Base-by-base conservation (phyloP, 1,284 basidiomycete genomes). In the Fomitopsis betulina region DNA sequence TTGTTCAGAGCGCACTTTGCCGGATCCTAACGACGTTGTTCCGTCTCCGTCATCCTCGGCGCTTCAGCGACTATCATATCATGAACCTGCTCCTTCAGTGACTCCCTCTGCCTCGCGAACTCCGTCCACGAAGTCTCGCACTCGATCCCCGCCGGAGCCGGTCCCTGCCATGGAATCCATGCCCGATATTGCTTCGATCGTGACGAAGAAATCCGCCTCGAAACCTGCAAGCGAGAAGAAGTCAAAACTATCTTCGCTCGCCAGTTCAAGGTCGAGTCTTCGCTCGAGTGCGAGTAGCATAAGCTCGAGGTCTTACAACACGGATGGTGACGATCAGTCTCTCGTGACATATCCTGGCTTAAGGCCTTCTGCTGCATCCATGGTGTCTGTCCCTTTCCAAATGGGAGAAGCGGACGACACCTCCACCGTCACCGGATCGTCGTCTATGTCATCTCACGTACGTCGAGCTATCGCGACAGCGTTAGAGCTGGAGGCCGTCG, bases 21-120 rank as follows among this genome's bases (percentile, higher is more conserved):
- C 56, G 42, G 81, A 87, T 69, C 86, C 87, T 30, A 86, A 87
- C 64, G 70, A 73, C 9, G 86, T 87, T 58, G 81, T 82, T 30
- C 79, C 82, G 13, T 87, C 85, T 25, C 83, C 84, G 56, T 85
- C 82, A 57, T 78, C 71, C n/a, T 93, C 83, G 35, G 93, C 93
- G 1, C 73, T 93, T 19, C 83, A 87, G 54, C 77, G 83, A 21
- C 76, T 94, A 25, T 87, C 89, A 1, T 76, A 72, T 23, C 79
- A 80, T 55, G 81, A 86, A 62, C 77, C 79, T 49, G 77, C 82
- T 9, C 82, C 84, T 6, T 82, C 83, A 5, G 72, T 79, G 56
- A 73, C 75, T 57, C 75, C 80, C 12, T 77, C 80, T 42, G 73
- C 72, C 27, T 72, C 76, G n/a, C 75, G 72, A 30, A 74, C 78